A percentile compares a stretch with the other conserved stretches of the same genome.
phyloP scores from a whole-genome alignment of 805 yeast genomes.

The Wickerhamiella azyma region DNA sequence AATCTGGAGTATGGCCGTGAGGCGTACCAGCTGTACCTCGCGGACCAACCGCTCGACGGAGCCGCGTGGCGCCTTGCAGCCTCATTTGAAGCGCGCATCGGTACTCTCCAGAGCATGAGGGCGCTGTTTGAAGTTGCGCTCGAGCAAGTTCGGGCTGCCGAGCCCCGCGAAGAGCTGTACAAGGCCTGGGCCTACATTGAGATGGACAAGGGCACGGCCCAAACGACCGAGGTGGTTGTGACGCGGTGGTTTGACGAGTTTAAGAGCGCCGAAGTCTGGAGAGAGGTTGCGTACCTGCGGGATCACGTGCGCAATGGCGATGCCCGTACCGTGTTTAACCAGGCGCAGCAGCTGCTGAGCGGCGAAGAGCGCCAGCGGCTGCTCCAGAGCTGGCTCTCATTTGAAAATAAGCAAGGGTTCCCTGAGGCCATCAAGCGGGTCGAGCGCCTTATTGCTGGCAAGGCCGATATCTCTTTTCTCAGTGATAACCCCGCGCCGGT shows the following conservation, averaged over 20 bases:
- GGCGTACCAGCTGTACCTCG: background rate
- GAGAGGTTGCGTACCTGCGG: background rate
- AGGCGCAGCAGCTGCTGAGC: constrained; percentile 37
- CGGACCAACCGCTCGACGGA: background rate
- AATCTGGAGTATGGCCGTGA: background rate
- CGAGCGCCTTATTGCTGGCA: constrained; percentile 30
- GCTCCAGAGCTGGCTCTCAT: constrained; percentile 46
- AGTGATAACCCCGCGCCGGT: background rate
- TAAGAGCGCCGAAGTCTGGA: background rate
- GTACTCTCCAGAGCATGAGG: constrained; percentile 56
- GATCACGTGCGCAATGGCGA: background rate
- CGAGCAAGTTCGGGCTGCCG: constrained; percentile 15
- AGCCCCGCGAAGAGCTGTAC: background rate
- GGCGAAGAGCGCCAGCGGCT: constrained; percentile 33
- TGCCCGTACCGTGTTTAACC: constrained; percentile 32
- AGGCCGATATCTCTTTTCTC: constrained; percentile 6
- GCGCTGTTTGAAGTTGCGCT: constrained; percentile 46
- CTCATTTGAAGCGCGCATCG: constrained; percentile 47
- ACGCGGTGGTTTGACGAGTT: background rate
- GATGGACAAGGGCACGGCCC: background rate
- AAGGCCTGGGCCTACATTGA: background rate
- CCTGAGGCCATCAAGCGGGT: constrained; percentile 28
- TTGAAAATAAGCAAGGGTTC: constrained; percentile 52
- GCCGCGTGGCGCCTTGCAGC: constrained; percentile 30
- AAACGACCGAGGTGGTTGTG: background rate